Percentiles rank a stretch among this genome's conserved stretches.
phyloP scores from a whole-genome alignment of 2,329 filamentous ascomycete genomes.

The Corynespora cassiicola region DNA sequence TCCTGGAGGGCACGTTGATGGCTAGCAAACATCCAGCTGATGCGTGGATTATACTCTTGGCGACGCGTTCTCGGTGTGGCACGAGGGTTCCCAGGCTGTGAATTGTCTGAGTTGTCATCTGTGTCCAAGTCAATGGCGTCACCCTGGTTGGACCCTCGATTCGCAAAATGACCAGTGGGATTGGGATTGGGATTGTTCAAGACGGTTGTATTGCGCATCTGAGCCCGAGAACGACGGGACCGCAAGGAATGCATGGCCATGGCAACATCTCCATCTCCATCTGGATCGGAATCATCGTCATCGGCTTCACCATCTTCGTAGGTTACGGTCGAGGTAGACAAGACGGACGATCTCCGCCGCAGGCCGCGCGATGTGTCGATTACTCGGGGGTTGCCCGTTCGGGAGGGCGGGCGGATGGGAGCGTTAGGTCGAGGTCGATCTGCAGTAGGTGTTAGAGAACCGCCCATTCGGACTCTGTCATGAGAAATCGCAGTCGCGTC shows the following conservation, averaged over 20 bases:
- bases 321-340: constrained; percentile 40
- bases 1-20: constrained; percentile 47
- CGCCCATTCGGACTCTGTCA: constrained; percentile 52
- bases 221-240: constrained; percentile 40
- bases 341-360: constrained; percentile 44
- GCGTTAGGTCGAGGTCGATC: constrained; percentile 50
- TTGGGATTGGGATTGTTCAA: constrained; percentile 30
- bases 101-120: constrained; percentile 48
- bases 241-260: constrained; percentile 43
- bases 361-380: constrained; percentile 45
- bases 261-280: constrained; percentile 45
- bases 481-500: constrained; percentile 52
- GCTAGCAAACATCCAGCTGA: constrained; percentile 50
- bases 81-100: constrained; percentile 35
- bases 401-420: constrained; percentile 47
- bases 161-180: constrained; percentile 28
- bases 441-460: constrained; percentile 56
- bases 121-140: constrained; percentile 40
- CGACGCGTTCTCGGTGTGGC: constrained; percentile 27
- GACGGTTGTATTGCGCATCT: constrained; percentile 36
- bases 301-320: constrained; percentile 52
- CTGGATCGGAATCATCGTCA: constrained; percentile 48
- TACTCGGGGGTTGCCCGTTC: constrained; percentile 39
- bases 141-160: constrained; percentile 28
- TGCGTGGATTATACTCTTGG: constrained; percentile 48